Evolutionary conservation across 352 stramenopile genomes (phyloP).

Genomic region (Globisporangium acanthophoron): DNA sequence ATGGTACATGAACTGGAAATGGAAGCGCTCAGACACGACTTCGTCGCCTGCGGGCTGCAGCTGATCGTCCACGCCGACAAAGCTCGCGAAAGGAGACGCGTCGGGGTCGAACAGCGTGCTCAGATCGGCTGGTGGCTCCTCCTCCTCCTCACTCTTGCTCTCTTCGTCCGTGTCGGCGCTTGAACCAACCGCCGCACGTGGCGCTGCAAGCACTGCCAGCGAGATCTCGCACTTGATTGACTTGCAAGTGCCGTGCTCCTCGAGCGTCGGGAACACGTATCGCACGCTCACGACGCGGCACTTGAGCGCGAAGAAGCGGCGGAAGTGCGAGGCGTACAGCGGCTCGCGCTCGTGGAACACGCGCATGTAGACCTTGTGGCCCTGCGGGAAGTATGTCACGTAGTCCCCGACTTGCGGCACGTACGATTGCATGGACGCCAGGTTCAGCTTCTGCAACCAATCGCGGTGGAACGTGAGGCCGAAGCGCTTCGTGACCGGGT

Average conservation of each 20-base stretch:
- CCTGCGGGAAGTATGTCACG: conserved; percentile 78
- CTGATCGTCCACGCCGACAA: conserved; percentile 57
- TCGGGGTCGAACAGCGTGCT: conserved; percentile 31
- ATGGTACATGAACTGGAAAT: conserved; percentile 69
- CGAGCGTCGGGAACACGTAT: conserved; percentile 63
- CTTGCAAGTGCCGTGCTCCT: conserved; percentile 49
- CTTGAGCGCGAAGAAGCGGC: conserved; percentile 63
- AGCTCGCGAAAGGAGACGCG: conserved; percentile 50
- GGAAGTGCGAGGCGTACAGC: conserved; percentile 44
- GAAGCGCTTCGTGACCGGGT: conserved; percentile 55
- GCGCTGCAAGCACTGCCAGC: conserved; percentile 55
- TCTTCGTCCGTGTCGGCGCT: conserved; percentile 9
- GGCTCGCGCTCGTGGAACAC: conserved; percentile 32
- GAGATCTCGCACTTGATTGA: conserved; percentile 71
- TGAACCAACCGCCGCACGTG: conserved; percentile 24
- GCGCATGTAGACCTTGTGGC: conserved; percentile 47
- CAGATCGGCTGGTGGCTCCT: conserved; percentile 16
- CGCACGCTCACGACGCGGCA: conserved; percentile 70
- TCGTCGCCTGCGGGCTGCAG: conserved; percentile 31
- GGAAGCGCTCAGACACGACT: conserved; percentile 33
- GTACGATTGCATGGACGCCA: conserved; percentile 57
- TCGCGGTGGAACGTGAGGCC: conserved; percentile 66
- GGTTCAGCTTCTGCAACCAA: conserved; percentile 61
- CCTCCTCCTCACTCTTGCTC: conserved; percentile 33
- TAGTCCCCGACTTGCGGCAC: conserved; percentile 79